These are phyloP conservation scores for Agastache rugosa DNA, from an alignment of 257 asterid genomes.

Conservation along the genomic window DNA sequence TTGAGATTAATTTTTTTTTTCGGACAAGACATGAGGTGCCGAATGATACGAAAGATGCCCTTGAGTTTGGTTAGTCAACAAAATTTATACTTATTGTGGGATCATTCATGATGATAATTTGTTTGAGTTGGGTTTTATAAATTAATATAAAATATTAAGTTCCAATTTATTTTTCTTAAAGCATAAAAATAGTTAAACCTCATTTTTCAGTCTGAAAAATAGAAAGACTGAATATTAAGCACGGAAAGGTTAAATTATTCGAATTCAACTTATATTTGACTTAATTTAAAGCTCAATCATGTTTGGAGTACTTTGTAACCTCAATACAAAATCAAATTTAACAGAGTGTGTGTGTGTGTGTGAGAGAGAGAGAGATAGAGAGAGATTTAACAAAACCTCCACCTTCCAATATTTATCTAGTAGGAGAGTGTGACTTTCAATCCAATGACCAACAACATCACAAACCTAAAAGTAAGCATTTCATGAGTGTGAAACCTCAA, in stretches of 20 bases:
- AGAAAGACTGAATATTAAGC: no score
- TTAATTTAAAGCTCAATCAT: no score
- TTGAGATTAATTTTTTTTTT: background rate
- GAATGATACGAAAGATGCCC: background rate
- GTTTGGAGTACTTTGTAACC: no score
- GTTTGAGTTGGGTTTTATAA: background rate
- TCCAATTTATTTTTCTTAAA: no score
- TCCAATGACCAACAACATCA: conserved; percentile 11
- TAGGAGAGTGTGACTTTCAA: conserved; percentile 42
- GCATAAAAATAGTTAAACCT: no score
- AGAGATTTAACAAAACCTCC: background rate
- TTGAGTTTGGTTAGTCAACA: background rate
- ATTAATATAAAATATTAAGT: background rate
- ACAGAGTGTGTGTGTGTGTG: background rate
- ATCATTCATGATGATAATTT: background rate
- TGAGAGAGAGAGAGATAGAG: background rate
- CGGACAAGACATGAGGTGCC: background rate
- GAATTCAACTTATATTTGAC: no score
- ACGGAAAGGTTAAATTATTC: no score
- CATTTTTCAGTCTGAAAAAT: no score
- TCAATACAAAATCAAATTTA: background rate
- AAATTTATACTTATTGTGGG: background rate
- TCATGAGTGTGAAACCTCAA: conserved; percentile 32
- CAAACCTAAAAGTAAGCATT: conserved; percentile 31
- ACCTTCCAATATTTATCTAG: conserved; percentile 19